Evolutionary conservation across 768 basidiomycete genomes (phyloP).

Genomic region (Rhodotorula sphaerocarpa): DNA sequence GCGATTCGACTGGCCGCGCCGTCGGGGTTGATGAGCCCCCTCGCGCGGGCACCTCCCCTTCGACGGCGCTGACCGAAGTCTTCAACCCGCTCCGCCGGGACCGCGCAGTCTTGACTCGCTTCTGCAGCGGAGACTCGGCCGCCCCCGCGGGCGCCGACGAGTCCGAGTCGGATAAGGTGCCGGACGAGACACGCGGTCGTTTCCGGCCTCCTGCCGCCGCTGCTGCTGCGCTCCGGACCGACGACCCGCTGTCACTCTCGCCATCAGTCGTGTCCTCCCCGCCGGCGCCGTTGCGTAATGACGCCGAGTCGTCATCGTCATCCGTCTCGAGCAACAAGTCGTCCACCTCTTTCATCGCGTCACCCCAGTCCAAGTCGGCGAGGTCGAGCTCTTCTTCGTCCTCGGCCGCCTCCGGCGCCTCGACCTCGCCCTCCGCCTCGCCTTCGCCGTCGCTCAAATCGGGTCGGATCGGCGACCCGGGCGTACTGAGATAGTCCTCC

Average conservation of each 20-base stretch:
- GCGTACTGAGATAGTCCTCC: neutral
- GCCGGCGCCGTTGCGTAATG: neutral
- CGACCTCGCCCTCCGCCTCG: conserved; percentile 39
- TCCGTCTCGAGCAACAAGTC: conserved; percentile 55
- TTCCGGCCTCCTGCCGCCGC: neutral
- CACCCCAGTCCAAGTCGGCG: conserved; percentile 67
- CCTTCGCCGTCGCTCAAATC: conserved; percentile 28
- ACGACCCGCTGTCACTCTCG: conserved; percentile 10
- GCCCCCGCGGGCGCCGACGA: neutral
- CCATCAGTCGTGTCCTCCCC: conserved; percentile 8
- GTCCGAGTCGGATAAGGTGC: neutral
- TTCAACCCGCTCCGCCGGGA: conserved; percentile 19
- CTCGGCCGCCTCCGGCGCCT: conserved; percentile 58
- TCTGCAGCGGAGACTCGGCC: conserved; percentile 28
- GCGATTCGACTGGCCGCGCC: too few relatives aligned
- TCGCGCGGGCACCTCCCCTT: neutral
- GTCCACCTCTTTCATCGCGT: conserved; percentile 77
- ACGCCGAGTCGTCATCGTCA: conserved; percentile 24
- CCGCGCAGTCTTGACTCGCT: conserved; percentile 29
- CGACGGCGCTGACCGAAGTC: conserved; percentile 16
- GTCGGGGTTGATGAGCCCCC: too few relatives aligned
- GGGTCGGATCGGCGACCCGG: neutral
- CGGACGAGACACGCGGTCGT: neutral
- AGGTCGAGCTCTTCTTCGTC: conserved; percentile 48
- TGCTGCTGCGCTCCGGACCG: neutral